A percentile compares a stretch with the other conserved stretches of the same genome.
Conservation (phyloP, 805 yeast species). For the Candida cerambycidarum region DNA sequence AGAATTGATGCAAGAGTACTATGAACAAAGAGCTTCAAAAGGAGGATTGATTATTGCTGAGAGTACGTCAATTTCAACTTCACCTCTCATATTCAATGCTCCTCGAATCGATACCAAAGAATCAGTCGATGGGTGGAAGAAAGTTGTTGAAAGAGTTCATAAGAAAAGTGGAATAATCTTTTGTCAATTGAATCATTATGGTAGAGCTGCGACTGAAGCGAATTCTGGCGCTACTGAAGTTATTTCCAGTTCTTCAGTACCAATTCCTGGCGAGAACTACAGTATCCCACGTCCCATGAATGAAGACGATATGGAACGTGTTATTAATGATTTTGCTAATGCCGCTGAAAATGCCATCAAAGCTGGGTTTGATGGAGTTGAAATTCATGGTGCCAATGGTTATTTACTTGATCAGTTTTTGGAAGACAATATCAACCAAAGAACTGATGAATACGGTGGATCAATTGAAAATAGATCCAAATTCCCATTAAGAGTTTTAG, state of each 20-base stretch:
- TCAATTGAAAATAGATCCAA: conserved; percentile 24
- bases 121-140: conserved; percentile 51
- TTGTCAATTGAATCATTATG: conserved; percentile 55
- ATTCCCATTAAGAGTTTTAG: conserved; percentile 23
- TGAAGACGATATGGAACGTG: conserved; percentile 19
- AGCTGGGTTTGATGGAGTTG: conserved; percentile 28
- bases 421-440: conserved; percentile 19
- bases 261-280: conserved; percentile 2
- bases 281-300: conserved; percentile 9
- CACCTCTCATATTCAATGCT: conserved; percentile 39
- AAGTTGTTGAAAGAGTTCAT: conserved; percentile 47
- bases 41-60: conserved; percentile 38
- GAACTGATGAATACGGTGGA: conserved; percentile 30
- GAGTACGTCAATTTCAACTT: conserved; percentile 29
- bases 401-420: conserved; percentile 26
- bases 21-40: conserved; percentile 28
- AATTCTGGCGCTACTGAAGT: neutral
- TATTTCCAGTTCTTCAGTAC: conserved; percentile 4
- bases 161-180: conserved; percentile 40
- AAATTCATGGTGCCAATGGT: conserved; percentile 30
- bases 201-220: conserved; percentile 34
- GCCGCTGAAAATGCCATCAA: conserved; percentile 22
- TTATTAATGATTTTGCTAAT: conserved; percentile 18
- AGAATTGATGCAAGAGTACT: conserved; percentile 21
- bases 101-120: conserved; percentile 52